Evolutionary conservation across 169 alveolate genomes (phyloP).

Genomic region (Miamiensis avidus): DNA sequence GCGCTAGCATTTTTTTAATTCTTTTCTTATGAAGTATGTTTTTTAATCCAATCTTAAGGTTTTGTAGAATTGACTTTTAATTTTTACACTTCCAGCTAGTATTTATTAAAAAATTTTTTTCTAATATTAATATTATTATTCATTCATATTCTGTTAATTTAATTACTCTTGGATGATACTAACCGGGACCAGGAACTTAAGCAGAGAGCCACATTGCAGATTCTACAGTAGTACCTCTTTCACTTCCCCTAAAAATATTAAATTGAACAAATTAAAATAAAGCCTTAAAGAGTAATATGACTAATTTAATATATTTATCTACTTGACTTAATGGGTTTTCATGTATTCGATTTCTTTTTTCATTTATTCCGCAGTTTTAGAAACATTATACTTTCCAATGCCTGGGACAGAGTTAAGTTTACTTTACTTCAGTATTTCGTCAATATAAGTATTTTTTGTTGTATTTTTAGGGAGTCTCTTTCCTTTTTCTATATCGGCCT

Average conservation of each 20-base stretch:
- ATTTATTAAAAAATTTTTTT: background rate
- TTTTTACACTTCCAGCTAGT: constrained; percentile 14
- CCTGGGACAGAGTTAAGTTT: constrained; percentile 49
- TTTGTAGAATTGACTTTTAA: constrained; percentile 29
- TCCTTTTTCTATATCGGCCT: constrained; percentile 21
- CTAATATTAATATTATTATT: background rate
- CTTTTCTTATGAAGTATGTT: constrained; percentile 35
- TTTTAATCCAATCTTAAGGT: constrained; percentile 37
- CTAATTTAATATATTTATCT: background rate
- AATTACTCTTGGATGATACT: constrained; percentile 12
- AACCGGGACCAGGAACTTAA: constrained; percentile 22
- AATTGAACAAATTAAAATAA: background rate
- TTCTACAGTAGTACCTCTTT: constrained; percentile 11
- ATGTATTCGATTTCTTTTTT: constrained; percentile 34
- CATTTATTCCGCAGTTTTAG: constrained; percentile 39
- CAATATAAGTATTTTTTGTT: constrained; percentile 40
- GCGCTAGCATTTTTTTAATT: constrained; percentile 28
- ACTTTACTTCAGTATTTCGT: constrained; percentile 33
- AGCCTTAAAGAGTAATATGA: background rate
- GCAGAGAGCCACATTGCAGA: background rate
- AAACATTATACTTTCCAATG: constrained; percentile 38
- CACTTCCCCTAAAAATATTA: constrained; percentile 4
- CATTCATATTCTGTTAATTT: no score
- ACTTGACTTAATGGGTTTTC: constrained; percentile 30
- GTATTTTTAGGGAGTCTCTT: constrained; percentile 19